phyloP scores from a whole-genome alignment of 495 filamentous ascomycete species.

The Penicillium pulvis region DNA sequence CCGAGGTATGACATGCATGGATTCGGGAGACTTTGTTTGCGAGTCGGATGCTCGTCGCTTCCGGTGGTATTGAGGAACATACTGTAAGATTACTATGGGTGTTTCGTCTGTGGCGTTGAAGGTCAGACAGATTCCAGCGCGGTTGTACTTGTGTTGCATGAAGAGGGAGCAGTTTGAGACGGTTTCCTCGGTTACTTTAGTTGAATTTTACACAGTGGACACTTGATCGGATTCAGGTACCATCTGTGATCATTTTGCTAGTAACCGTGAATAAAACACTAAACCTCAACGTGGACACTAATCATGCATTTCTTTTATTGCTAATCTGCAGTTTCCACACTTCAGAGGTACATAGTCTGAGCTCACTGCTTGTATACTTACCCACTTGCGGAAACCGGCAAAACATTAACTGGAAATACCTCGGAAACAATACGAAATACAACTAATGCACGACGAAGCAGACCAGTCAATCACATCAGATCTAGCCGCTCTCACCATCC shows the following conservation, averaged over 20 bases:
- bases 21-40: constrained; percentile 16
- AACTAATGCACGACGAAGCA: constrained; percentile 28
- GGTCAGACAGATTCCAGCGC: constrained; percentile 10
- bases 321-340: not conserved
- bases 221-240: not conserved
- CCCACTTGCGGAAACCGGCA: not conserved
- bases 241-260: not conserved
- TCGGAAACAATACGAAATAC: constrained; percentile 16
- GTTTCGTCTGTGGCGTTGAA: not conserved
- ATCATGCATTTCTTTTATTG: not conserved
- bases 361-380: not conserved
- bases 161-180: constrained; percentile 1
- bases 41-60: constrained; percentile 11
- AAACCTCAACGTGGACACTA: not conserved
- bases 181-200: not conserved
- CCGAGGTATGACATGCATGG: constrained; percentile 33
- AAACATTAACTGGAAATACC: not conserved
- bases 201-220: not conserved
- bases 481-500: constrained; percentile 21
- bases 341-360: not conserved
- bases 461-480: constrained; percentile 32
- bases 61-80: not conserved
- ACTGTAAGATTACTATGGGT: not conserved
- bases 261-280: no score
- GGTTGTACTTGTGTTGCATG: constrained; percentile 17